phyloP scores from a whole-genome alignment of 2,329 filamentous ascomycete species.

The Fusarium sp. region DNA sequence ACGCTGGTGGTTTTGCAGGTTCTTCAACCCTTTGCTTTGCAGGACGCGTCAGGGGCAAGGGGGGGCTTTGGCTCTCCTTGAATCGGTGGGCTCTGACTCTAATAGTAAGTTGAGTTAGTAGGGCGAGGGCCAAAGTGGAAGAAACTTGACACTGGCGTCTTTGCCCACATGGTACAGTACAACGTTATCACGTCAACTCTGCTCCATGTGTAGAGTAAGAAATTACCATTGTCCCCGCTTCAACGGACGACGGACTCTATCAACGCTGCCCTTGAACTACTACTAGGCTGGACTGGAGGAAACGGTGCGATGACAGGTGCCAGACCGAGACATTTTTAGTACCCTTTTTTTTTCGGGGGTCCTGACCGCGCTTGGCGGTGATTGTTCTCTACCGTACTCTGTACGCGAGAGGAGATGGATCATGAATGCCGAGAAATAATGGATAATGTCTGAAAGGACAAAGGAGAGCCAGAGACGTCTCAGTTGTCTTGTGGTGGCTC shows the following conservation, averaged over 20 bases:
- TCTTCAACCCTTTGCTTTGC: constrained; percentile 13
- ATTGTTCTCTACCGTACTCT: not conserved
- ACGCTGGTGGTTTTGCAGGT: constrained; percentile 27
- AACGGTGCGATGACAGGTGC: constrained; percentile 24
- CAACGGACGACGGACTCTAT: constrained; percentile 25
- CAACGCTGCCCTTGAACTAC: constrained; percentile 9
- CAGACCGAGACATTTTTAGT: constrained; percentile 27
- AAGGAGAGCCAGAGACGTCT: constrained; percentile 27
- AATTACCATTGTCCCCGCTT: constrained; percentile 27
- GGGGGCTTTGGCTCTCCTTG: constrained; percentile 3
- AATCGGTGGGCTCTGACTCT: constrained; percentile 6
- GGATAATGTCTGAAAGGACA: constrained; percentile 30
- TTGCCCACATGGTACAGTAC: constrained; percentile 3
- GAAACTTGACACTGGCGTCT: constrained; percentile 9
- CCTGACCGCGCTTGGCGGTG: constrained; percentile 6
- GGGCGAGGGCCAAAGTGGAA: not conserved
- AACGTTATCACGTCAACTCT: constrained; percentile 4
- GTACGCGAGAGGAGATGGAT: constrained; percentile 26
- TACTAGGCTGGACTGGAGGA: not conserved
- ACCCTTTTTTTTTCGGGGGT: constrained; percentile 4
- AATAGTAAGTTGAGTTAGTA: not conserved
- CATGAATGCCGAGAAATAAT: constrained; percentile 30
- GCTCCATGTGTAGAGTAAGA: constrained; percentile 15
- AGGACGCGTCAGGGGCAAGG: constrained; percentile 20
- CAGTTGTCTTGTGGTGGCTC: constrained; percentile 25